Evolutionary conservation across 768 basidiomycete species (phyloP).

Genomic region (Pleurotus platypus): DNA sequence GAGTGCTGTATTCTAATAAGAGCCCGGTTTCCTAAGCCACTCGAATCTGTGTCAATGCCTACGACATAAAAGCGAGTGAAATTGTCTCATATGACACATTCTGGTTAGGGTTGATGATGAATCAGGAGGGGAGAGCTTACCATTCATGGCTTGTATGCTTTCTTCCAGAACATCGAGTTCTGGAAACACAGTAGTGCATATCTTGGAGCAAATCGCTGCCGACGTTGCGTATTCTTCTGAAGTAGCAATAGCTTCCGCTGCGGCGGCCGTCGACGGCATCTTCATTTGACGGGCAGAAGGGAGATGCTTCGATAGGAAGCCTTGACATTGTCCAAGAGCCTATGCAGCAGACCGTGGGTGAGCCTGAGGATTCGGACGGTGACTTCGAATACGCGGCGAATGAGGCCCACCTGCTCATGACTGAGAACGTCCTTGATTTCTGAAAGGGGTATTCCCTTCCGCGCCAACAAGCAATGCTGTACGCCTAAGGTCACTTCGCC

Average conservation of each 20-base stretch:
- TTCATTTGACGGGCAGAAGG: slow-evolving; percentile 50
- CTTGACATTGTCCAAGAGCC: slow-evolving; percentile 79
- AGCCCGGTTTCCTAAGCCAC: slow-evolving; percentile 19
- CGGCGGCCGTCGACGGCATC: slow-evolving; percentile 70
- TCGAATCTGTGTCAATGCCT: slow-evolving; percentile 19
- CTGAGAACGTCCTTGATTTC: slow-evolving; percentile 63
- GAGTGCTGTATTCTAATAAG: slow-evolving; percentile 21
- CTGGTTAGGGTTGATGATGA: background rate
- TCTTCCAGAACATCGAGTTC: slow-evolving; percentile 59
- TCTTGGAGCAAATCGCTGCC: slow-evolving; percentile 73
- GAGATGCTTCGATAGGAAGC: slow-evolving; percentile 51
- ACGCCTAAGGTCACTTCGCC: slow-evolving; percentile 60
- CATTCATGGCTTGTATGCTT: slow-evolving; percentile 59
- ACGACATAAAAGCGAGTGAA: slow-evolving; percentile 69
- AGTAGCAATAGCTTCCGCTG: slow-evolving; percentile 46
- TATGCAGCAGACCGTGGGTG: slow-evolving; percentile 19
- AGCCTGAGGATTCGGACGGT: background rate
- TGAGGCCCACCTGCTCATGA: slow-evolving; percentile 66
- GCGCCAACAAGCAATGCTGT: slow-evolving; percentile 68
- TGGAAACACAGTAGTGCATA: slow-evolving; percentile 56
- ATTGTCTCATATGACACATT: slow-evolving; percentile 41
- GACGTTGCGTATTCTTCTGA: slow-evolving; percentile 34
- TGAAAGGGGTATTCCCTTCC: slow-evolving; percentile 48
- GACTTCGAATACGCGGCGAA: background rate
- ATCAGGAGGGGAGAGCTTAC: slow-evolving; percentile 25